Percentiles rank a stretch among this genome's conserved stretches.
Evolutionary conservation across 1,284 basidiomycete species (phyloP).

Genomic region (Cryptococcus floricola): DNA sequence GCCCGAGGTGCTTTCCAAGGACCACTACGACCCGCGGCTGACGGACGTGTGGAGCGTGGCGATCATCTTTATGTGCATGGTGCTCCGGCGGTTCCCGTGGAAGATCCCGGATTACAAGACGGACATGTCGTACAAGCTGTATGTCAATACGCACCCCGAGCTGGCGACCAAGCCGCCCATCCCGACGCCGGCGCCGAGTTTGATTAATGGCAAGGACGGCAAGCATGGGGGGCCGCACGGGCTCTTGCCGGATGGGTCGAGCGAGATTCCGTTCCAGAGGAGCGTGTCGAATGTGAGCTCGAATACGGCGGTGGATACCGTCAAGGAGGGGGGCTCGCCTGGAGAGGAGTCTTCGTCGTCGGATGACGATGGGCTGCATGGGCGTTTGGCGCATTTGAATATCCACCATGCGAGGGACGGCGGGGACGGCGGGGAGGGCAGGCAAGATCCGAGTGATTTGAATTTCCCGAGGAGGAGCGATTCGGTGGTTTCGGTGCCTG

Average conservation of each 20-base stretch:
- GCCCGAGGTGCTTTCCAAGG: conserved; percentile 80
- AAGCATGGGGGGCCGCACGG: conserved; percentile 31
- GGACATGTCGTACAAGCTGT: conserved; percentile 86
- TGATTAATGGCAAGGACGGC: conserved; percentile 30
- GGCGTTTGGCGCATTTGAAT: conserved; percentile 22
- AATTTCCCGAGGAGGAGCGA: conserved; percentile 65
- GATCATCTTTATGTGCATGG: conserved; percentile 99
- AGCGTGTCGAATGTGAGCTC: conserved; percentile 25
- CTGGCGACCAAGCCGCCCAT: conserved; percentile 55
- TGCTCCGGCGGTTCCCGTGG: conserved; percentile 98
- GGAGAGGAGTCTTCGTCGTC: conserved; percentile 13
- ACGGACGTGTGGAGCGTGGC: conserved; percentile 98
- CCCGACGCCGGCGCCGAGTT: conserved; percentile 40
- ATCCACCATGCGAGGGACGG: no score
- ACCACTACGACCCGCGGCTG: conserved; percentile 89
- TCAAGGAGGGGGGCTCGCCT: not conserved
- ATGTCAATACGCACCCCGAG: conserved; percentile 88
- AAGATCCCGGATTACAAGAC: conserved; percentile 93
- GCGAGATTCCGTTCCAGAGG: conserved; percentile 35
- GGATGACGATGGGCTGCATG: conserved; percentile 16
- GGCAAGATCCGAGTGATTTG: conserved; percentile 60
- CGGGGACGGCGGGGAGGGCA: conserved; percentile 11
- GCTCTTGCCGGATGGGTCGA: conserved; percentile 37
- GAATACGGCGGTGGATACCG: conserved; percentile 23
- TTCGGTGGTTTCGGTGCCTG: conserved; percentile 60